Conservation (phyloP, 495 filamentous ascomycete species). For the Sabuloglossum arenarium region DNA sequence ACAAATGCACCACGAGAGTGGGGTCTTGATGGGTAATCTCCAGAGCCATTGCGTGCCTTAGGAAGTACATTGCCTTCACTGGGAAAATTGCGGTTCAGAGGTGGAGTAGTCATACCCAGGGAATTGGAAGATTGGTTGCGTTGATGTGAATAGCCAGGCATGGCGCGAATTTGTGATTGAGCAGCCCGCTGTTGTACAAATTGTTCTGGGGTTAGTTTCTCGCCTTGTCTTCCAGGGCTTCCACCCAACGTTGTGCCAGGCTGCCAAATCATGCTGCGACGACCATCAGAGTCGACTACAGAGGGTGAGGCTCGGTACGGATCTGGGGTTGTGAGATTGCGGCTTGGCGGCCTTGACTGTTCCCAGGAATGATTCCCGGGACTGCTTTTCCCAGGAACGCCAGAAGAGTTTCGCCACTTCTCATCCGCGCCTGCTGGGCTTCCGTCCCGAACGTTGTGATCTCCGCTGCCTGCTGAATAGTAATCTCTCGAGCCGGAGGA, state of each 20-base stretch:
- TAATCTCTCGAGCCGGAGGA: constrained; percentile 6
- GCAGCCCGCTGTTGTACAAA: constrained; percentile 72
- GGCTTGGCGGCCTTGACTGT: constrained; percentile 10
- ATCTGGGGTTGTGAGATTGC: constrained; percentile 14
- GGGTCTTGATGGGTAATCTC: constrained; percentile 20
- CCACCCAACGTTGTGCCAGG: constrained; percentile 37
- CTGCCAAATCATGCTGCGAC: constrained; percentile 58
- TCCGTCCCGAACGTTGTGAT: constrained; percentile 7
- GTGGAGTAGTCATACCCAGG: constrained; percentile 15
- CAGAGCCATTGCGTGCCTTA: constrained; percentile 11
- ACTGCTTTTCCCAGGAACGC: neutral
- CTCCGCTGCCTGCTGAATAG: constrained; percentile 1
- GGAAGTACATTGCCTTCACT: constrained; percentile 11
- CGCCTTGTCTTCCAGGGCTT: constrained; percentile 19
- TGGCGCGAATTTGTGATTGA: constrained; percentile 13
- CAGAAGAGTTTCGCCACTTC: neutral
- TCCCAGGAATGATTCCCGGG: constrained; percentile 3
- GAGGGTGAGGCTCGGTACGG: constrained; percentile 2
- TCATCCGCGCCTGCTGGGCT: neutral
- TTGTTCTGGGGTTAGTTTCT: constrained; percentile 43
- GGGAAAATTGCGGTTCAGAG: constrained; percentile 16
- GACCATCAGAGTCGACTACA: constrained; percentile 23
- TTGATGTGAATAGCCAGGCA: constrained; percentile 32
- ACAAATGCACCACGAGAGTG: constrained; percentile 14
- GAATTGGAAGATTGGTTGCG: constrained; percentile 32